Conservation (phyloP, 2,329 filamentous ascomycete species). For the Chaetomiaceae sp. region DNA sequence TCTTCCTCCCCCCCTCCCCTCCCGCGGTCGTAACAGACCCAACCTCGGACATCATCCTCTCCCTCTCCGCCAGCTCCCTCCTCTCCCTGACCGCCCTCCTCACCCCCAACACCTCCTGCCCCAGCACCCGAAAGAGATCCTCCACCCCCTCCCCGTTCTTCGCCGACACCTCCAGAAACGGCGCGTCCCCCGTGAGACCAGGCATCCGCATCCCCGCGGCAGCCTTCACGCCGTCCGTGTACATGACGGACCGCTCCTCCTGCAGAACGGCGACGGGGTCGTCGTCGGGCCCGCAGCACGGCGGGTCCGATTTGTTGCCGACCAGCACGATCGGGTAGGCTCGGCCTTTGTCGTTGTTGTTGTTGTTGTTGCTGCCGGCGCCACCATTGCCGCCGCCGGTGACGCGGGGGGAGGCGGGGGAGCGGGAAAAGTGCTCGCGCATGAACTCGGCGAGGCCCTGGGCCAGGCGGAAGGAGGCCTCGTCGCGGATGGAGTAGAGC, state of each 20-base stretch:
- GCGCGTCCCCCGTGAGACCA: not conserved
- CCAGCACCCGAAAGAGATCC: conserved; percentile 33
- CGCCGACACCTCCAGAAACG: conserved; percentile 36
- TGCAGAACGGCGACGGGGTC: conserved; percentile 1
- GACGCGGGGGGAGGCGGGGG: too few relatives aligned
- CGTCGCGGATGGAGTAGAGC: conserved; percentile 33
- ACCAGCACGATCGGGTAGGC: conserved; percentile 35
- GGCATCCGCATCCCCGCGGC: conserved; percentile 13
- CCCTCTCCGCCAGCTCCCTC: conserved; percentile 23
- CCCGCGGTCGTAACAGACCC: not conserved
- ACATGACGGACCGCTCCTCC: conserved; percentile 28
- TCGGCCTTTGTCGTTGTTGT: conserved; percentile 12
- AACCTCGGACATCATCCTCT: conserved; percentile 3
- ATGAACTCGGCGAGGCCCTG: conserved; percentile 29
- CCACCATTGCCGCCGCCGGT: not conserved
- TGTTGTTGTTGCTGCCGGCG: too few relatives aligned
- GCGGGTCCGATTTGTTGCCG: conserved; percentile 35
- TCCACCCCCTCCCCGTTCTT: conserved; percentile 35
- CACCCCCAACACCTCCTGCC: conserved; percentile 33
- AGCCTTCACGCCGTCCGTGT: conserved; percentile 31
- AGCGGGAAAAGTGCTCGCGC: conserved; percentile 15
- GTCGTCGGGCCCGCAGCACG: conserved; percentile 15
- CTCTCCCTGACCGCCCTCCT: conserved; percentile 27
- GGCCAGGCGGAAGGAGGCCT: conserved; percentile 29
- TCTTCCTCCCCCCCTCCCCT: conserved; percentile 10